phyloP scores from a whole-genome alignment of 2,329 filamentous ascomycete species.

The Arthroderma sp. region DNA sequence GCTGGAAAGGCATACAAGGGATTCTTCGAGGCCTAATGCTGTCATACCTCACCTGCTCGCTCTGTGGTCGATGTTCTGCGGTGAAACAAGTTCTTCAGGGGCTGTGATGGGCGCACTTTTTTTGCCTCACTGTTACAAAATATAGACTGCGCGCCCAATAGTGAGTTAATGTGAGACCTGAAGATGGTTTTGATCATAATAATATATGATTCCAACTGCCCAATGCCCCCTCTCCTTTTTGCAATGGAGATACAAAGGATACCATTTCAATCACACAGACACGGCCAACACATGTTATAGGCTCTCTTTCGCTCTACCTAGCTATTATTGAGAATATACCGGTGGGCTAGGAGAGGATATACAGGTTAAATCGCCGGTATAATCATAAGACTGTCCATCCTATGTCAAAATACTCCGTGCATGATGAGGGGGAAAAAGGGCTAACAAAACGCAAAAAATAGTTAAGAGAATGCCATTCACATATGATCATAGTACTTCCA shows the following conservation, averaged over 20 bases:
- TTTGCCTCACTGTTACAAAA: not conserved
- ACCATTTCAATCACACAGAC: too few species aligned
- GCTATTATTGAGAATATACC: too few species aligned
- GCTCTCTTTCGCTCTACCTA: too few species aligned
- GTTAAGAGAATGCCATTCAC: not conserved
- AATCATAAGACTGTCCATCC: not conserved
- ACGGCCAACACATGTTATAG: too few species aligned
- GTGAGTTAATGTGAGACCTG: not conserved
- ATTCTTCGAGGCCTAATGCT: not conserved
- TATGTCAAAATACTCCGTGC: not conserved
- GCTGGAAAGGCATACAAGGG: too few species aligned
- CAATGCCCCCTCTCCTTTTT: too few species aligned
- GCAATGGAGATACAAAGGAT: too few species aligned
- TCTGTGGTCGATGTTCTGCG: not conserved
- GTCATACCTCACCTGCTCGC: not conserved
- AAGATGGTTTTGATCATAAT: not conserved
- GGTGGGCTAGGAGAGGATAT: too few species aligned
- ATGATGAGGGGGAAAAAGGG: not conserved
- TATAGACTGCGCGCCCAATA: not conserved
- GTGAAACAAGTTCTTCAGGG: not conserved
- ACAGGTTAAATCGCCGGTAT: too few species aligned
- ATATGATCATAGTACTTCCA: constrained; percentile 62
- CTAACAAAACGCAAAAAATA: not conserved
- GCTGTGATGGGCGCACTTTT: not conserved
- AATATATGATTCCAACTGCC: not conserved